Base-by-base conservation (phyloP, 768 basidiomycete species). In the Kwoniella shandongensis region DNA sequence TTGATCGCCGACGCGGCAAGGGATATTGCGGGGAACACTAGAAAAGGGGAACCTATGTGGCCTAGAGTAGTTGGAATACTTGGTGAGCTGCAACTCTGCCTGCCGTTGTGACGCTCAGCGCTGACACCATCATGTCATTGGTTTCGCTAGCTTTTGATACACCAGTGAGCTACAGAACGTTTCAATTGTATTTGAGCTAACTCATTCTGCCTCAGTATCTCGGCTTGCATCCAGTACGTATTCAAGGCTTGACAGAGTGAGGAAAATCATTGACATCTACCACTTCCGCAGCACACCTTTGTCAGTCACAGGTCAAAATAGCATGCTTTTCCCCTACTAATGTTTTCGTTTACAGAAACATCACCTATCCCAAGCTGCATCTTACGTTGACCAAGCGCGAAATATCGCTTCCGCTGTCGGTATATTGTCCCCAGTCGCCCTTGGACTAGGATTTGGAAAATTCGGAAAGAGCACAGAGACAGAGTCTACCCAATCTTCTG, bases 101-200 rank as follows among this genome's bases (percentile, higher is more conserved):
- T 17, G 23, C 15, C 44, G 13, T 5, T 45, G 15, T 18, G n/a
- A 38, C 13, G 20, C 15, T 46, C 13, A 11, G 44, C 27, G 44
- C 25, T 53, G 27, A 54, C 17, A 39, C 10, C 38, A n/a, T n/a
- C n/a, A n/a, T 39, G 25, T 32, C 32, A 12, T 25, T 29, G 22
- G 2, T 5, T 29, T 86, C 85, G 60, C 79, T 91, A 44, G 87
- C 91, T 5, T 94, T 88, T 69, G 92, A 97, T 70, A 94, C 93
- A 0, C 93, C 92, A 10, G 91, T 89, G 76, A 67, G 84, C 72
- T n/a, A n/a, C n/a, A n/a, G n/a, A n/a, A n/a, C n/a, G n/a, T n/a
- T n/a, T n/a, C n/a, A n/a, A n/a, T n/a, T n/a, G n/a, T n/a, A n/a
- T n/a, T n/a, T n/a, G n/a, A n/a, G 13, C 29, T 48, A 54, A 45